These are phyloP conservation scores for Ustilago crameri DNA, from an alignment of 1,284 basidiomycete species.

Conservation along the genomic window DNA sequence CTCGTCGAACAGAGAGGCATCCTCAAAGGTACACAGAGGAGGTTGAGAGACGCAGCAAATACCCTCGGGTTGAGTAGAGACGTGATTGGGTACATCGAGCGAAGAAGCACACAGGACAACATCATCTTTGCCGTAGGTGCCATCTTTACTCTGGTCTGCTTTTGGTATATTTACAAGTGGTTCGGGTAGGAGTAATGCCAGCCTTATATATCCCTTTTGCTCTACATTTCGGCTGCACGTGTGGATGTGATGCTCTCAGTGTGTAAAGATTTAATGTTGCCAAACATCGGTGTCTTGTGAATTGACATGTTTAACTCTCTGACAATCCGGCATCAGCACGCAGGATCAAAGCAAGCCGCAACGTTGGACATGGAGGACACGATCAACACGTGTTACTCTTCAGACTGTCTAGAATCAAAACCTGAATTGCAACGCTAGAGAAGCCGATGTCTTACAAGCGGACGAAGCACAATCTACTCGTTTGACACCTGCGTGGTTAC, in stretches of 20 bases:
- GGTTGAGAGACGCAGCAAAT: constrained; percentile 63
- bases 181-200: constrained; percentile 28
- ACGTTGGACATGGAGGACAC: no score
- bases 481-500: no score
- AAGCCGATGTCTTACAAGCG: background rate
- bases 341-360: no score
- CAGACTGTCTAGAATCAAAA: constrained; percentile 2
- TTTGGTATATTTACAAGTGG: constrained; percentile 66
- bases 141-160: constrained; percentile 63
- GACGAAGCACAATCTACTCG: no score
- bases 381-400: no score
- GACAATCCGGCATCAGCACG: no score
- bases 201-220: background rate
- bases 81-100: constrained; percentile 66
- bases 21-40: constrained; percentile 62
- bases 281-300: no score
- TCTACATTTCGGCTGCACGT: background rate
- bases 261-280: no score
- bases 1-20: constrained; percentile 66
- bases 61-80: constrained; percentile 65
- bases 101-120: constrained; percentile 66
- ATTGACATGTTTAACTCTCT: no score
- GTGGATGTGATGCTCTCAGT: no score
- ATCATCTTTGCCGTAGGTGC: constrained; percentile 64
- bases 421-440: constrained; percentile 4